These are phyloP conservation scores for Atkinsonella texensis DNA, from an alignment of 2,329 filamentous ascomycete genomes.

Conservation along the genomic window DNA sequence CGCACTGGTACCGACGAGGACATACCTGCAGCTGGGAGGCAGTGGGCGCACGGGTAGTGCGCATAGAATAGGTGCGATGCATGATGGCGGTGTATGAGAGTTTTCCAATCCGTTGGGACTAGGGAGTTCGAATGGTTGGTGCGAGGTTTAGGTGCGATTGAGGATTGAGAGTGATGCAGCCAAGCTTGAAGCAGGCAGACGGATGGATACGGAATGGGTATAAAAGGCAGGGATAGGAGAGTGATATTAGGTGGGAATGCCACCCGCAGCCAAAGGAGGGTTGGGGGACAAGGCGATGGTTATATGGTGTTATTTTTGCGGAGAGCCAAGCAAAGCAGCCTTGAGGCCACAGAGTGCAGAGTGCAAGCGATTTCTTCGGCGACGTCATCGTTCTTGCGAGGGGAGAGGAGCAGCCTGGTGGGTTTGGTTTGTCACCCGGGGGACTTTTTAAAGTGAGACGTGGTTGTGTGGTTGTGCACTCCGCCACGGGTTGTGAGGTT, in stretches of 20 bases:
- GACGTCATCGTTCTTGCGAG: constrained; percentile 10
- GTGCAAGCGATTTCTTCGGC: constrained; percentile 4
- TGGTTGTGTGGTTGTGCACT: neutral
- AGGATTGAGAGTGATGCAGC: neutral
- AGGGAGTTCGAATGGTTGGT: neutral
- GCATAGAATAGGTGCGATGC: constrained; percentile 99
- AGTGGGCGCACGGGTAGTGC: constrained; percentile 89
- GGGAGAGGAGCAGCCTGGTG: neutral
- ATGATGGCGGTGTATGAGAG: constrained; percentile 38
- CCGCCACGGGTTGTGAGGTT: too few species aligned
- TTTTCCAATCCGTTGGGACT: constrained; percentile 9
- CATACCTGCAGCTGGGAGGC: constrained; percentile 59
- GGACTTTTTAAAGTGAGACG: neutral
- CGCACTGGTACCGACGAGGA: neutral
- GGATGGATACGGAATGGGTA: neutral
- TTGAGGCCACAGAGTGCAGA: neutral
- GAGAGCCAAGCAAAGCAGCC: neutral
- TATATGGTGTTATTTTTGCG: constrained; percentile 8
- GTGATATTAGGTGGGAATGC: neutral
- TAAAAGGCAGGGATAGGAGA: neutral
- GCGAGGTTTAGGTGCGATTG: neutral
- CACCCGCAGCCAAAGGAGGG: neutral
- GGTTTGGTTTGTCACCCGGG: neutral
- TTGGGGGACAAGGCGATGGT: constrained; percentile 5
- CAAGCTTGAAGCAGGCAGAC: neutral